Base-by-base conservation (phyloP, 2,329 filamentous ascomycete genomes). In the Erysiphe pulchra region DNA sequence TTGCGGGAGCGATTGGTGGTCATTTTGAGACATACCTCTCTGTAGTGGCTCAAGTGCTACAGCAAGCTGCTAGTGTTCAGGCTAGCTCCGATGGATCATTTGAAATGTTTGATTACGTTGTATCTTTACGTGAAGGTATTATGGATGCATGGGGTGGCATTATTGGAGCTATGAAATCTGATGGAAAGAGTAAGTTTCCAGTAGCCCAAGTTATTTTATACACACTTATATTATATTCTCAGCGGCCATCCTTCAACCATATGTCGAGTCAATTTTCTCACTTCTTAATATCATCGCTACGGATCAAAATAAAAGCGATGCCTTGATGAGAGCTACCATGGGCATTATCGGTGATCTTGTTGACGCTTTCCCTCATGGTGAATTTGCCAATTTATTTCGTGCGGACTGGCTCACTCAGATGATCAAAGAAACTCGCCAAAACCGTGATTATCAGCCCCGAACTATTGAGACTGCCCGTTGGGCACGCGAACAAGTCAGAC, bases 121-220 rank as follows among this genome's bases (percentile, higher is more conserved):
- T 92, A 51, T 93, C 86, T 17, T 71, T 98, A 43, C 79, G 90
- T 46, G 92, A 98, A 60, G 90, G 87, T 54, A 95, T 98, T 53
- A 93, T 95, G 79, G 90, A 98, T 68, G 90, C 90, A 32, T 98
- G 92, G 86, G 85, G 86, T 56, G 90, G 90, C 53, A 90, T 93
- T 53, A 85, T 98, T 58, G 77, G 87, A 60, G 85, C 90, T 45
- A 85, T 95, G 79, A 92, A 90, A 68, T 65, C 70, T 45, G 82
- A 78, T 57, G 67, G 67, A 57, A 87, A 87, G 68, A 76, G 78
- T 80, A 62, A 61, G 75, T 16, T 18, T 16, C 16, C 34, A n/a
- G 10, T 37, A n/a, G 14, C 7, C 34, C 14, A n/a, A 17, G 12
- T 9, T 16, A 37, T 14, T 7, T 4, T 16, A 28, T 30, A 11